These are phyloP conservation scores for Aspergillus tubingensis DNA, from an alignment of 2,329 filamentous ascomycete genomes.

Conservation along the genomic window DNA sequence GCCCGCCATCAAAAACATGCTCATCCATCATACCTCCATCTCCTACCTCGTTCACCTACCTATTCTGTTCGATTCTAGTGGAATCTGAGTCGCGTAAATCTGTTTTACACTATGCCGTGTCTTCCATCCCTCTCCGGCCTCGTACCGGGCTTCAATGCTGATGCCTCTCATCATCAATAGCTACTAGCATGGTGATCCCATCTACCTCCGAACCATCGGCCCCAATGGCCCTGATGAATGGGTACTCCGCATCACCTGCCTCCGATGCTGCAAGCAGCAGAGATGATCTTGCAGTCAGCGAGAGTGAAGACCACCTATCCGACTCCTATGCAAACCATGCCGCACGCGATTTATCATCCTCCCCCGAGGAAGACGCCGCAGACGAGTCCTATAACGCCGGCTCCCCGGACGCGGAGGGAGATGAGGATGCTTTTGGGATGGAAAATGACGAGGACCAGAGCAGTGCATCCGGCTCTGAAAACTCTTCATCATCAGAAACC, in stretches of 20 bases:
- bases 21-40: constrained; percentile 37
- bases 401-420: constrained; percentile 44
- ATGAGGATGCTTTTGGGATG: constrained; percentile 73
- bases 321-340: constrained; percentile 64
- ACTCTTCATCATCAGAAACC: constrained; percentile 72
- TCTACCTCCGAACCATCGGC: constrained; percentile 39
- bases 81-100: constrained; percentile 38
- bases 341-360: constrained; percentile 51
- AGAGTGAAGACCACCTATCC: constrained; percentile 75
- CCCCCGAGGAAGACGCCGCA: constrained; percentile 42
- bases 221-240: constrained; percentile 39
- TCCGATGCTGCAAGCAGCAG: constrained; percentile 29
- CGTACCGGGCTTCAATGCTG: constrained; percentile 44
- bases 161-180: constrained; percentile 38
- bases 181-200: constrained; percentile 50
- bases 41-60: constrained; percentile 27
- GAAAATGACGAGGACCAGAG: constrained; percentile 58
- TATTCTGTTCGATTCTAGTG: constrained; percentile 26
- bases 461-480: constrained; percentile 57
- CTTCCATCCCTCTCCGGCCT: constrained; percentile 22
- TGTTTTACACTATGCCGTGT: constrained; percentile 26
- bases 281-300: constrained; percentile 49
- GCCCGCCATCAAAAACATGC: constrained; percentile 41
- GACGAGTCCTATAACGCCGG: constrained; percentile 44
- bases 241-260: constrained; percentile 30